Evolutionary conservation across 805 yeast species (phyloP), one percentile per base, ranked within the genome.

Genomic region (Candida ficus): DNA sequence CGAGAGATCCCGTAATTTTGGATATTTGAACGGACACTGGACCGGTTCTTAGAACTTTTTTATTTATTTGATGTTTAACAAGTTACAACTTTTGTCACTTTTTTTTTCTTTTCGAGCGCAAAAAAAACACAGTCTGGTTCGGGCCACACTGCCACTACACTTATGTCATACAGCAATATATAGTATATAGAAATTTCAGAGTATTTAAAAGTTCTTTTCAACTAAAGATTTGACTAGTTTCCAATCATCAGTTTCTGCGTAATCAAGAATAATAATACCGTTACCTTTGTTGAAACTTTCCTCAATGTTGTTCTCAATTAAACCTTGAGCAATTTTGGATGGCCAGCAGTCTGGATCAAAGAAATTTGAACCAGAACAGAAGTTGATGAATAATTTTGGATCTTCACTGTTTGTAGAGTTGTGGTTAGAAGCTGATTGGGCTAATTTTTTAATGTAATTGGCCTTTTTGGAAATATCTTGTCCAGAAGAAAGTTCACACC

Each of bases 291-390:
- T 69, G 53, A 76, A 76, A 13, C 62, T 51, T n/a, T 71, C 67
- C 35, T 69, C 67, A 42, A 80, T 58, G 14, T 68, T 64, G 36
- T 68, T 65, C 27, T 60, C 53, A 14, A 53, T 50, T 61, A 77
- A 63, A 41, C 76, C 78, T 41, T 69, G 63, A 16, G 88, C 76
- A 45, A 83, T 76, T 49, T 73, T 68, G 43, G 73, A 69, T 1
- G 93, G 93, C 93, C 93, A 84, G 60, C 87, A 83, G 35, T 66
- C 70, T 38, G 69, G 77, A 60, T 81, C 76, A 60, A 80, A 80
- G 57, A 83, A 80, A 61, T 80, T 80, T 33, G 89, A 71, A 14
- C 83, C 91, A 1, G 88, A 73, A 43, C 87, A 78, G 59, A 81
- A 84, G 63, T 84, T 84, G 46, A 84, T 62, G 52, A 75, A 83